Base-by-base conservation (phyloP, 1,139 yeast genomes). In the Suhomyces atakaporum region DNA sequence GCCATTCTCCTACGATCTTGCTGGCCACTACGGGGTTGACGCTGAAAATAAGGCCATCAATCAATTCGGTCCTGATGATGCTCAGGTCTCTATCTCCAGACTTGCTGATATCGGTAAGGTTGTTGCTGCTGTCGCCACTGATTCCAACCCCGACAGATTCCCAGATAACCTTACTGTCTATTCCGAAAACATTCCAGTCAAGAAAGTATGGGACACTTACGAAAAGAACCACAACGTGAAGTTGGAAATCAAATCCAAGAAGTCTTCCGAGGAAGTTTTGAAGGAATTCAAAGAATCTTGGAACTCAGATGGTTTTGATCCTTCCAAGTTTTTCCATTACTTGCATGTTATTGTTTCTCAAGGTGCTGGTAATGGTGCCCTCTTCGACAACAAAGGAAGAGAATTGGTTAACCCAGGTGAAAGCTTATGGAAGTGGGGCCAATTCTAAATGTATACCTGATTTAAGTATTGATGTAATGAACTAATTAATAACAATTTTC, bases 391-490 rank as follows among this genome's bases (percentile, higher is more conserved):
- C 8, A 60, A 61, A 44, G 74, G 76, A 31, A 68, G 69, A 38
- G 84, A 79, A 47, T 49, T 73, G 25, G 64, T 79, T 37, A 79
- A 79, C 53, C 84, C 84, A 1, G 66, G 66, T 14, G 75, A 75
- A 54, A 54, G 62, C 2, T 49, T 71, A 31, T 79, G 80, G 75
- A 70, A 69, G 48, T 79, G 84, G 83, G 63, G 54, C 14, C 62
- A 57, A 36, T 65, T 33, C 35, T 49, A 44, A 25, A 25, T 10
- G 3, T n/a, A 5, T 9, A n/a, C 7, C 7, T 5, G 5, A 18
- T 18, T 8, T 18, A 18, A 6, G 5, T 6, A 18, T 18, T 18
- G 8, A 18, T 18, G 20, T 18, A 8, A n/a, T n/a, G n/a, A n/a
- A n/a, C n/a, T n/a, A n/a, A n/a, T n/a, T n/a, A n/a, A n/a, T n/a